Base-by-base conservation (phyloP, 805 yeast species). In the Pichia pseudocactophila region DNA sequence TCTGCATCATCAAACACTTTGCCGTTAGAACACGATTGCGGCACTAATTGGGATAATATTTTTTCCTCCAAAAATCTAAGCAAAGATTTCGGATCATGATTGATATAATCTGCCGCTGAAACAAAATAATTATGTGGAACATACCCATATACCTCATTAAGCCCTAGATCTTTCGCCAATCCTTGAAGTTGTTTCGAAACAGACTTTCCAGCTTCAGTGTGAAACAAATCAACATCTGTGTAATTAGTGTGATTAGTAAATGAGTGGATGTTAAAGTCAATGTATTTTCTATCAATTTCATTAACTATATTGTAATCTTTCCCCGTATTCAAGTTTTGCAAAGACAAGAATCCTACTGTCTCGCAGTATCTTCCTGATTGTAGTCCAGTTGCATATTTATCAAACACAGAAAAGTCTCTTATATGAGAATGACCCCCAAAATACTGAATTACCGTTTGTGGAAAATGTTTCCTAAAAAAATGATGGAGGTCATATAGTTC, bases 401-500 rank as follows among this genome's bases (percentile, higher is more conserved):
- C 97, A 39, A 79, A 67, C 3, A 75, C 65, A 7, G 76, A 71
- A 59, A 82, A 90, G 60, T 90, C 97, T 47, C 97, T 69, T 13
- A 90, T 78, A 57, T 90, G 97, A 25, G 94, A 79, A 62, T 90
- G 97, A 1, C 97, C 97, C 1, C 97, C 97, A 61, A 90, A 81
- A 52, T 82, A 85, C 58, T 87, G 96, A 41, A 90, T 82, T 0
- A 78, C 66, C 0, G 72, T 69, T 26, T 69, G 57, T 6, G 94
- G 90, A 52, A 74, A 82, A 22, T 61, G 64, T 20, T 57, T 45
- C 46, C 97, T 72, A 22, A 90, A 60, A 6, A 58, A 60, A 0
- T 54, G 35, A 49, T 79, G 78, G 33, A 80, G 57, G 3, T 61
- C 44, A 44, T 62, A 61, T 47, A 76, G 55, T 55, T 82, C 88